These are phyloP conservation scores for Colletotrichum echinochloae DNA, from an alignment of 2,329 filamentous ascomycete species.

Conservation along the genomic window DNA sequence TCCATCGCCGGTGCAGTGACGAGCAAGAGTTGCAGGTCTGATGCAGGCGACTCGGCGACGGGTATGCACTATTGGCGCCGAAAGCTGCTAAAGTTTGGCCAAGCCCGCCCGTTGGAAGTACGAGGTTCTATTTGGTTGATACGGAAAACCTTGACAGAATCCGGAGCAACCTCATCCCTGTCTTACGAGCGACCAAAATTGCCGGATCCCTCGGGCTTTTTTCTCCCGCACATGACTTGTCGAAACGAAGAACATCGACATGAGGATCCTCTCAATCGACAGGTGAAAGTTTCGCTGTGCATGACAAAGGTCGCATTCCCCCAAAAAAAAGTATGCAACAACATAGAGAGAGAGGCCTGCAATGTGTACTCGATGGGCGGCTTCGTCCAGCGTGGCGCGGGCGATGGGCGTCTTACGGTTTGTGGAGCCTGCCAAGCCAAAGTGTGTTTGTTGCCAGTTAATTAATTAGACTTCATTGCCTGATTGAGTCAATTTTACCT, in stretches of 20 bases:
- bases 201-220: conserved; percentile 5
- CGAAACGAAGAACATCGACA: too few species aligned
- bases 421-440: neutral
- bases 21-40: too few species aligned
- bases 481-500: conserved; percentile 12
- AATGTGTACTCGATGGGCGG: too few species aligned
- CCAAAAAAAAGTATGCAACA: neutral
- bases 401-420: neutral
- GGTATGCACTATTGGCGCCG: neutral
- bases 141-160: conserved; percentile 5
- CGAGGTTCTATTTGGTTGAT: too few species aligned
- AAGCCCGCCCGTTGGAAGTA: too few species aligned
- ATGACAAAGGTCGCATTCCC: too few species aligned
- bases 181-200: too few species aligned
- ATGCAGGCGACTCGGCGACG: neutral
- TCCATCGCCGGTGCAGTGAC: too few species aligned
- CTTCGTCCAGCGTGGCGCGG: neutral
- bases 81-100: neutral
- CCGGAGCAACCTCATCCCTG: conserved; percentile 15
- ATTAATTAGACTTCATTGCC: conserved; percentile 38
- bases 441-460: neutral
- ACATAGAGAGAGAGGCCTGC: too few species aligned
- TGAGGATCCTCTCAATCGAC: neutral
- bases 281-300: neutral
- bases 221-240: neutral